Conservation (phyloP, 2,329 filamentous ascomycete genomes). For the Arthrinium phaeospermum region DNA sequence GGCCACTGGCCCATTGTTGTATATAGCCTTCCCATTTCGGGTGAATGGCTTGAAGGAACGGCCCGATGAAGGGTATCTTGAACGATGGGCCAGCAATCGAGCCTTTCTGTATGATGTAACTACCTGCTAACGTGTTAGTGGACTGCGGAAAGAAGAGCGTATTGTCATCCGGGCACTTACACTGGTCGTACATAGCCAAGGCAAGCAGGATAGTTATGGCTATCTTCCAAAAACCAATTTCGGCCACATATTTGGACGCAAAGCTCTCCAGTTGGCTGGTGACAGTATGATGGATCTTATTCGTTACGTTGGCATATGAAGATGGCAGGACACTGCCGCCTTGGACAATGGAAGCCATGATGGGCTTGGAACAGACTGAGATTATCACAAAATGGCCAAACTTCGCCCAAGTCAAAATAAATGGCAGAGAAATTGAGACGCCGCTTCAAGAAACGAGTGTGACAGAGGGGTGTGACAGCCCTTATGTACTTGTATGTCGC, state of each 20-base stretch:
- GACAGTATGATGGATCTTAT: background rate
- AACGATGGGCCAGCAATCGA: slow-evolving; percentile 66
- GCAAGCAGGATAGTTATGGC: background rate
- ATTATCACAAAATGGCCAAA: background rate
- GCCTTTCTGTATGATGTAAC: slow-evolving; percentile 66
- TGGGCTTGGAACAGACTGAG: background rate
- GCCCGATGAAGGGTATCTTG: slow-evolving; percentile 75
- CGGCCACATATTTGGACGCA: background rate
- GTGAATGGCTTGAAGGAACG: slow-evolving; percentile 76
- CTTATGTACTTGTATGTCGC: background rate
- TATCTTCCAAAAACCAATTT: slow-evolving; percentile 7
- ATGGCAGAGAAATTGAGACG: background rate
- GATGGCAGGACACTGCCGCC: background rate
- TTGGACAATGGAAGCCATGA: slow-evolving; percentile 2
- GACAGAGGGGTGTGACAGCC: background rate
- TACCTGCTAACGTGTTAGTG: slow-evolving; percentile 46
- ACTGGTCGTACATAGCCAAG: slow-evolving; percentile 1
- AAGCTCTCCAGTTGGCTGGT: background rate
- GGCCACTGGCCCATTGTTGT: slow-evolving; percentile 78
- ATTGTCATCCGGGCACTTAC: background rate
- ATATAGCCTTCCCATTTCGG: slow-evolving; percentile 77
- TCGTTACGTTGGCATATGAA: background rate
- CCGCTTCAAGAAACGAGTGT: background rate
- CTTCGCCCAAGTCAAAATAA: background rate
- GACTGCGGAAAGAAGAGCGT: background rate